phyloP scores from a whole-genome alignment of 1,284 basidiomycete genomes.

The Ganoderma leucocontextum region DNA sequence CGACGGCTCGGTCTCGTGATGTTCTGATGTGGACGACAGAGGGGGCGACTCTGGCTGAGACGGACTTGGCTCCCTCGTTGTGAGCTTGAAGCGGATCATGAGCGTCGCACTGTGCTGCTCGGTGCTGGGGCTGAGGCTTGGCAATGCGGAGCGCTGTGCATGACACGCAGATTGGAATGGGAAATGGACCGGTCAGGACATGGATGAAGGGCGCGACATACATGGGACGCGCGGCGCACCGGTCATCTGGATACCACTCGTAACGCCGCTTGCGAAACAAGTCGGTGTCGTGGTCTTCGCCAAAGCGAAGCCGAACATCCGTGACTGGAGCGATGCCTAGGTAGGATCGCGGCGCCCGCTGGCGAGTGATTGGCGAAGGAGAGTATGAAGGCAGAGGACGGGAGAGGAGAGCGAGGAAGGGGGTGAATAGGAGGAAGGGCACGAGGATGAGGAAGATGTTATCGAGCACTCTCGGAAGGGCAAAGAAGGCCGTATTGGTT shows the following conservation, averaged over 20 bases:
- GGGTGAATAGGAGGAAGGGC: constrained; percentile 33
- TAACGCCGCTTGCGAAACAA: constrained; percentile 60
- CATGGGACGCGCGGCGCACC: constrained; percentile 23
- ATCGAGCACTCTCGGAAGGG: constrained; percentile 46
- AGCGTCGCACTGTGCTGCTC: too few species aligned
- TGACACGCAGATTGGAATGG: not conserved
- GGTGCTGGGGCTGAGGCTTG: constrained; percentile 25
- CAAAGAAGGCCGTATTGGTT: constrained; percentile 20
- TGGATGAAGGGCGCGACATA: too few species aligned
- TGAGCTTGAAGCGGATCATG: too few species aligned
- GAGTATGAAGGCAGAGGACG: constrained; percentile 35
- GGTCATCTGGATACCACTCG: constrained; percentile 31
- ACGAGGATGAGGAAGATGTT: constrained; percentile 44
- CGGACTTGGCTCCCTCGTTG: too few species aligned
- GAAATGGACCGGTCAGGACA: constrained; percentile 1
- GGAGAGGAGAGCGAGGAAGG: constrained; percentile 40
- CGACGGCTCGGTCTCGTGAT: too few species aligned
- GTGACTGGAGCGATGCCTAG: constrained; percentile 67
- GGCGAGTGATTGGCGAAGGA: constrained; percentile 37
- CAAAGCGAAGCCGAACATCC: constrained; percentile 83
- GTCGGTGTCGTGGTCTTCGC: constrained; percentile 69
- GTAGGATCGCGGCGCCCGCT: too few species aligned
- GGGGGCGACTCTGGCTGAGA: too few species aligned
- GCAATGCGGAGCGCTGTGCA: not conserved
- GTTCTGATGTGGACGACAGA: too few species aligned